Conservation (phyloP, 2,329 filamentous ascomycete species). For the Corinectria fuckeliana region DNA sequence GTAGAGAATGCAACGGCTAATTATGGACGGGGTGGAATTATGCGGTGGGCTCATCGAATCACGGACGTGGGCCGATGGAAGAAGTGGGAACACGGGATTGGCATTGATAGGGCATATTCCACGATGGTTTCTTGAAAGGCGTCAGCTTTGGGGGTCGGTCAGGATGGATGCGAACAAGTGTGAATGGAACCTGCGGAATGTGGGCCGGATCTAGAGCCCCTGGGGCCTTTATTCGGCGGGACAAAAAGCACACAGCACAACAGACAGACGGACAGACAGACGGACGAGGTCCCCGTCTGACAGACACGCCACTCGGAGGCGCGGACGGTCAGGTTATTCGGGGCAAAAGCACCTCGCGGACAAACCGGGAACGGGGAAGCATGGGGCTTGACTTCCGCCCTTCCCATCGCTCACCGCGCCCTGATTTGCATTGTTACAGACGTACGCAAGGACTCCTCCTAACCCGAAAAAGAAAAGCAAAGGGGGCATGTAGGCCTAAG, state of each 20-base stretch:
- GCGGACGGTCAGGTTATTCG: slow-evolving; percentile 29
- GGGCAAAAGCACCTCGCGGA: slow-evolving; percentile 34
- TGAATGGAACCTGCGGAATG: neutral
- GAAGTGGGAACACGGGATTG: neutral
- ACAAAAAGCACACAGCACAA: neutral
- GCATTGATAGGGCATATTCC: slow-evolving; percentile 9
- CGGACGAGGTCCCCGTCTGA: slow-evolving; percentile 9
- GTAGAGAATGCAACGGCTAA: neutral
- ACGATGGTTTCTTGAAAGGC: neutral
- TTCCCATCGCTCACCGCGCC: slow-evolving; percentile 9
- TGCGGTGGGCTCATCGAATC: slow-evolving; percentile 18
- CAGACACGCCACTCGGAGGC: slow-evolving; percentile 32
- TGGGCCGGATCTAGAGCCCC: neutral
- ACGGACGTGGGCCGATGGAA: slow-evolving; percentile 27
- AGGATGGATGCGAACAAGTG: neutral
- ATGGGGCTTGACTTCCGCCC: slow-evolving; percentile 11
- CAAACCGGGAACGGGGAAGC: slow-evolving; percentile 19
- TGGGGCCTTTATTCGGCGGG: slow-evolving; percentile 4
- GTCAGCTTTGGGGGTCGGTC: neutral
- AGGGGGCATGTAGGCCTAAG: neutral
- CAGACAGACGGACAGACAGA: neutral
- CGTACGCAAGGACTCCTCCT: no score
- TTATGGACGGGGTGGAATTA: neutral
- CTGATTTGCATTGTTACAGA: neutral
- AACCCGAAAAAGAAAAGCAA: neutral